Base-by-base conservation (phyloP, 1,139 yeast genomes). In the Protomyces lactucae-debilis region DNA sequence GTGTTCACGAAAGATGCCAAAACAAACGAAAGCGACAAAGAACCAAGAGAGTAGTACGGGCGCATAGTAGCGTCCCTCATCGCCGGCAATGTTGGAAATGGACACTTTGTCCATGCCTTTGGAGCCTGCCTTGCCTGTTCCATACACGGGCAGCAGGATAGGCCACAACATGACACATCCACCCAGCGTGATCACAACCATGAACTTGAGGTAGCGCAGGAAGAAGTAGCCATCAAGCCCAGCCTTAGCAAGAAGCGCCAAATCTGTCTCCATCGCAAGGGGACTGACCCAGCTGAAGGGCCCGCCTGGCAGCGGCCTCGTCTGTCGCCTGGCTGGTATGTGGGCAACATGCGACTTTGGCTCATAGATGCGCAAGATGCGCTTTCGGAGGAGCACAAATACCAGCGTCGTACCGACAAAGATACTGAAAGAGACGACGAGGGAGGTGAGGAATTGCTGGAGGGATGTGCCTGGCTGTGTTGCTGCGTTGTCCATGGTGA, bases 201-300 rank as follows among this genome's bases (percentile, higher is more conserved):
- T 81, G 60, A 88, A 80, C 64, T 86, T 83, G 67, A 93, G 74
- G 74, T 85, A 93, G 69, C 99, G 80, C 64, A 88, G 75, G 73
- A 88, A 92, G 71, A 70, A 69, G 60, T 90, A 93, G 16, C 97
- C 97, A 75, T 92, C 98, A 12, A 89, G 75, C 52, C 97, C 95
- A 37, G 90, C 81, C 69, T 88, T 90, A 71, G 88, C 88, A 68
- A 93, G 81, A 64, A 90, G 76, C 73, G 82, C 88, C 1, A 86
- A 72, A 69, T 87, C 93, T 1, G 81, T 74, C 18, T 51, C 37
- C n/a, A 73, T 66, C 46, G 74, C 60, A 35, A 78, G 69, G 60
- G 76, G 77, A 51, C 55, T 53, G 45, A 76, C 54, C 81, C 80
- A 78, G 18, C 68, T 69, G 32, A 75, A 60, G 28, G 68, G 45